These are phyloP conservation scores for Lobulomyces angularis DNA, from an alignment of 192 early-diverging fungal genomes.

Conservation along the genomic window DNA sequence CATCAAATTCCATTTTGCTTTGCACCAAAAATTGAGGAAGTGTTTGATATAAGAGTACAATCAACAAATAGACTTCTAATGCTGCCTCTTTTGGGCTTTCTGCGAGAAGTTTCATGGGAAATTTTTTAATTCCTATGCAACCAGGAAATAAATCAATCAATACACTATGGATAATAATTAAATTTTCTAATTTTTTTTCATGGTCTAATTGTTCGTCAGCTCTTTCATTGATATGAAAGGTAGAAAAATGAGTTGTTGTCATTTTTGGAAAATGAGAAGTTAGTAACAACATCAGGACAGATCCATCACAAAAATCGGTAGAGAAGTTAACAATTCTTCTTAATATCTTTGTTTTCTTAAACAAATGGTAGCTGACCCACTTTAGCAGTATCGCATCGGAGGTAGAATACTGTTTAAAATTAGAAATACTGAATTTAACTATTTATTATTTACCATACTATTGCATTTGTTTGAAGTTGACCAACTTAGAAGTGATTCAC, in stretches of 20 bases:
- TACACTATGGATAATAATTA: too few species aligned
- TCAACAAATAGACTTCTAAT: constrained; percentile 22
- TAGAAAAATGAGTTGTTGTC: constrained; percentile 9
- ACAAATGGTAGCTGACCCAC: constrained; percentile 26
- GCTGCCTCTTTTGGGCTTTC: too few species aligned
- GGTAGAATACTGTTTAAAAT: constrained; percentile 8
- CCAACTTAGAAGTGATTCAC: constrained; percentile 24
- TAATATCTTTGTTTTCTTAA: constrained; percentile 25
- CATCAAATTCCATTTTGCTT: constrained; percentile 23
- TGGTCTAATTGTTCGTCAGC: constrained; percentile 6
- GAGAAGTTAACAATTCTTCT: constrained; percentile 18
- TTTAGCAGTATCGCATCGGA: constrained; percentile 25
- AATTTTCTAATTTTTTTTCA: too few species aligned
- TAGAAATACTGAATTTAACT: too few species aligned
- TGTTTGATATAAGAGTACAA: constrained; percentile 32
- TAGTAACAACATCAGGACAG: constrained; percentile 21
- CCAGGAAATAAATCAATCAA: too few species aligned
- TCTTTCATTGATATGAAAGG: constrained; percentile 6
- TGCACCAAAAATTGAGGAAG: constrained; percentile 31
- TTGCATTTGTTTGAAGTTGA: constrained; percentile 12
- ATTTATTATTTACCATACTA: too few species aligned
- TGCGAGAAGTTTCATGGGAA: too few species aligned
- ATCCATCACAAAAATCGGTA: constrained; percentile 16
- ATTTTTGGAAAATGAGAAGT: constrained; percentile 19
- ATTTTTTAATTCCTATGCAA: too few species aligned